Evolutionary conservation across 805 yeast genomes (phyloP), one percentile per base, ranked within the genome.

Genomic region (Kregervanrija pseudodelftensis): DNA sequence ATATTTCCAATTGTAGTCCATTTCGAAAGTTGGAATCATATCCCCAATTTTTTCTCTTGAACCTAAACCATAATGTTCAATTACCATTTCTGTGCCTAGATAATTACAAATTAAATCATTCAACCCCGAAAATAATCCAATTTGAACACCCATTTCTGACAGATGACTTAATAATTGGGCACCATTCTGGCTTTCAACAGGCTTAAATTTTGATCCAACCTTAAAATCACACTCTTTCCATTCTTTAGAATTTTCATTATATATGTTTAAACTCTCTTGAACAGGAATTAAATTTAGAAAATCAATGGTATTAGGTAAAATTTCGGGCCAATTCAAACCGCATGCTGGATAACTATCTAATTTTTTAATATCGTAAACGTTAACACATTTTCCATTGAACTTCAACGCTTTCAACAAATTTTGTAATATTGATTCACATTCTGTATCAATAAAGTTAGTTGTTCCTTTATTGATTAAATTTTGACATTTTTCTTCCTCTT

Each of bases 301-400:
- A 5, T 72, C 69, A 0, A 68, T 66, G 13, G 82, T 77, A 30
- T 57, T 44, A 1, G 56, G 63, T 48, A 83, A 67, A 46, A 73
- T 81, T 14, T 73, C 73, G 0, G 99, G 99, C 98, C 98, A 93
- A 61, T 84, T 82, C 77, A 78, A 72, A 5, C 98, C 98, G 65
- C 99, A 93, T 0, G 83, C 66, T 0, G 98, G 97, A 54, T 71
- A 87, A 0, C 79, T 64, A 59, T 89, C 96, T 33, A 65, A 69
- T 43, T 84, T 65, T 33, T 83, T 74, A 44, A 77, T 76, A 60
- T 93, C 95, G 60, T 93, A 91, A 74, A 89, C 79, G 64, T 93
- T 93, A 55, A 77, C 53, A 60, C 99, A 91, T 46, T 74, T 56
- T 71, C 63, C 33, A 11, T 38, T 14, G 7, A 40, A 37, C 38